A percentile compares a stretch with the other conserved stretches of the same genome.
Evolutionary conservation across 805 yeast genomes (phyloP).

Genomic region (Yamadazyma sp.): DNA sequence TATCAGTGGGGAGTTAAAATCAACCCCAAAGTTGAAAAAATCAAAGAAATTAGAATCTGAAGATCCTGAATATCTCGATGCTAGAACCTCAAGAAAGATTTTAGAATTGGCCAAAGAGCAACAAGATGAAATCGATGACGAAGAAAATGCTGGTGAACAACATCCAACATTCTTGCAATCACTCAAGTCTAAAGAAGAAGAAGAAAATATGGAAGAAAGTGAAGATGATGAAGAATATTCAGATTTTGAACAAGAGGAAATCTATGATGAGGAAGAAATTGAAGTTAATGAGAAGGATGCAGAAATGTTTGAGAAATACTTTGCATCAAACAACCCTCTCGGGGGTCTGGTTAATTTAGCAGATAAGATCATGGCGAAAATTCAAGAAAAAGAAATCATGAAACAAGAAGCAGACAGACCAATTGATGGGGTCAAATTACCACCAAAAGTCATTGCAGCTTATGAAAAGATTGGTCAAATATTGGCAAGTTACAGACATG

Average conservation of each 20-base stretch:
- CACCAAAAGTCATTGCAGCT: constrained; percentile 95
- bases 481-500: constrained; percentile 86
- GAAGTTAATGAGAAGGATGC: constrained; percentile 80
- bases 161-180: constrained; percentile 20
- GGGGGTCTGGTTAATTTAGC: constrained; percentile 66
- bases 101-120: constrained; percentile 88
- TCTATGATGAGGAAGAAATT: constrained; percentile 53
- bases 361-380: constrained; percentile 89
- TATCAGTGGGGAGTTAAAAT: constrained; percentile 66
- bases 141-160: constrained; percentile 34
- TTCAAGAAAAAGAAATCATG: constrained; percentile 63
- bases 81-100: constrained; percentile 79
- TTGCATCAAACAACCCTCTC: constrained; percentile 33
- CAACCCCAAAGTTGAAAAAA: constrained; percentile 29
- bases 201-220: constrained; percentile 36
- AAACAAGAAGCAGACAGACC: constrained; percentile 30
- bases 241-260: constrained; percentile 55
- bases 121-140: constrained; percentile 77
- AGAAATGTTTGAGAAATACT: constrained; percentile 76
- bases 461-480: constrained; percentile 89
- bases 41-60: constrained; percentile 37
- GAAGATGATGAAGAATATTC: constrained; percentile 53
- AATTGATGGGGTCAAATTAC: constrained; percentile 76
- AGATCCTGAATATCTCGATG: constrained; percentile 65
- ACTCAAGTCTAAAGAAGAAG: constrained; percentile 19